Conservation (phyloP, 2,329 filamentous ascomycete species). For the Neonectria sp. region DNA sequence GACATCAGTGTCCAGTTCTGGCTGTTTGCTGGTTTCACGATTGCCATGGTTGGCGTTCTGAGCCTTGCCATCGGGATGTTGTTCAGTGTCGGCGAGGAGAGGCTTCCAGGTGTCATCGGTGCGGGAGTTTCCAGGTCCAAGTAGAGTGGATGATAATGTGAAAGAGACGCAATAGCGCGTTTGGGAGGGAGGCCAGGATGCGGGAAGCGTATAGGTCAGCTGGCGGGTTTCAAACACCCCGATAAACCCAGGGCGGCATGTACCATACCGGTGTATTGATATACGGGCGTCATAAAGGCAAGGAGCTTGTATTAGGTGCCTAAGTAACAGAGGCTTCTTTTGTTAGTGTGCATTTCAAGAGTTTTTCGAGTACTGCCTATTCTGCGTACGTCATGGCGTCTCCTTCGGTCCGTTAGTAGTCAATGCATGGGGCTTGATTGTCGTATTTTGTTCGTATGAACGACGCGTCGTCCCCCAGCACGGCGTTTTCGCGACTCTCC, state of each 20-base stretch:
- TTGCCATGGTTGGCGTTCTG: conserved; percentile 78
- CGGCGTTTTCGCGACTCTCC: conserved; percentile 38
- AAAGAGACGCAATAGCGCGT: conserved; percentile 9
- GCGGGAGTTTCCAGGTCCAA: conserved; percentile 88
- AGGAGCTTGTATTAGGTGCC: conserved; percentile 49
- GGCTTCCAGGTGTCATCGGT: conserved; percentile 94
- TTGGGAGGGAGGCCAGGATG: conserved; percentile 34
- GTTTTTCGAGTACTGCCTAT: conserved; percentile 13
- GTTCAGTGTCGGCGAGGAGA: conserved; percentile 87
- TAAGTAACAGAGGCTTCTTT: conserved; percentile 45
- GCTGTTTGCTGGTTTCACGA: conserved; percentile 82
- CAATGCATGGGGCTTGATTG: background rate
- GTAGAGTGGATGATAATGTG: conserved; percentile 50
- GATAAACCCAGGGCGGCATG: conserved; percentile 45
- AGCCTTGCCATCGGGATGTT: conserved; percentile 83
- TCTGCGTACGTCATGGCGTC: conserved; percentile 11
- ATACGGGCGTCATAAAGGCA: conserved; percentile 50
- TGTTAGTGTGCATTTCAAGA: conserved; percentile 46
- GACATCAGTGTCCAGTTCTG: conserved; percentile 93
- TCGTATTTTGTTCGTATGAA: conserved; percentile 2
- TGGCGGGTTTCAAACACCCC: conserved; percentile 36
- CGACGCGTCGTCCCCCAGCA: background rate
- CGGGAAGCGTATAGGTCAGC: conserved; percentile 43
- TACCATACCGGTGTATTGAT: conserved; percentile 52
- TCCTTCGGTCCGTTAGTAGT: background rate